Evolutionary conservation across 306 rosid genomes (phyloP), one percentile per base, ranked within the genome.

Genomic region (Senna siamea): DNA sequence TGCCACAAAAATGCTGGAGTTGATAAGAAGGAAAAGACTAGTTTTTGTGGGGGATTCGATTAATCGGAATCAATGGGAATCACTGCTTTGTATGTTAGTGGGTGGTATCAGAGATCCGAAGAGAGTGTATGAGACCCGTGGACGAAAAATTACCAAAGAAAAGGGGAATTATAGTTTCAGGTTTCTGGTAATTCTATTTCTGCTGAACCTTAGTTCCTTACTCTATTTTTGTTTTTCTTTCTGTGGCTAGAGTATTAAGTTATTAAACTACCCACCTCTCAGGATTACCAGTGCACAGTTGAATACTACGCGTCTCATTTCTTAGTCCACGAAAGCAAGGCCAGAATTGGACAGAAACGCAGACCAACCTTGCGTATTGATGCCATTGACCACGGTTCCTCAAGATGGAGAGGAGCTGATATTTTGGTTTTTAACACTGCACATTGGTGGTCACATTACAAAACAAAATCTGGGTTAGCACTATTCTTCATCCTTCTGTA

Each of bases 361-460:
- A 80, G 84, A 47, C 90, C 83, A 47, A 89, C 94, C 3, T 81
- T 94, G 84, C 80, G 87, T 64, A 88, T 94, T 55, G 98, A 94
- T 81, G 80, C 87, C 23, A 81, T 91, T 28, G 96, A 94, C 84
- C 98, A 80, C 2, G 84, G 98, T 52, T 86, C 97, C 5, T 88
- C 98, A 1, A 85, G 96, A 83, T 94, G 98, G 98, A 86, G 87
- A 77, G 96, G 86, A 55, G 97, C 98, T 76, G 90, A 91, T 85
- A 69, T 91, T 81, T 79, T 94, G 89, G 79, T 94, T 73, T 91
- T 94, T 80, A 94, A 94, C 77, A 86, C 97, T 43, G 98, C 95
- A 44, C 97, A 94, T 87, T 92, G 98, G 98, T 92, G 98, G 98
- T 85, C 97, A 18, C 97, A 94, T 87, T 82, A 75, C 87, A 94